phyloP scores from a whole-genome alignment of 1,284 basidiomycete genomes.

The Cutaneotrichosporon dermatis region DNA sequence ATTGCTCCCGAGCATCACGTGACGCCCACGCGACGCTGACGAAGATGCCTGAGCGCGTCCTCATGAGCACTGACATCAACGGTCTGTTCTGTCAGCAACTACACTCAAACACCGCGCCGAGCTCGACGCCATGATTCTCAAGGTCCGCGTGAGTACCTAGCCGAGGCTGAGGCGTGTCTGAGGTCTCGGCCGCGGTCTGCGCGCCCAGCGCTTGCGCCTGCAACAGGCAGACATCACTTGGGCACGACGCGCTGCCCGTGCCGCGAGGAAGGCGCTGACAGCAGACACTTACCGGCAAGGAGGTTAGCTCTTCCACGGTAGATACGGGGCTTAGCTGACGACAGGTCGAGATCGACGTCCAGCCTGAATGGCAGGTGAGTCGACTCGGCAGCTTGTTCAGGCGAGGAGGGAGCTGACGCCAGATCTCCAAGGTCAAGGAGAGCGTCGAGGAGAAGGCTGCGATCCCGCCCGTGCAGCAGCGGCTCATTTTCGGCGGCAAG shows the following conservation, averaged over 20 bases:
- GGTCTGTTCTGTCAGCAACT: background rate
- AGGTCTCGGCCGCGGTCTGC: no score
- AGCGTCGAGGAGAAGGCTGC: conserved; percentile 98
- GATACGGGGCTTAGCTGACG: no score
- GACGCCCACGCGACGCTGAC: background rate
- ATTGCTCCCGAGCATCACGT: background rate
- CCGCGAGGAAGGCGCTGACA: conserved; percentile 23
- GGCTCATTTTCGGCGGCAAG: conserved; percentile 89
- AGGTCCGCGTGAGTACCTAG: conserved; percentile 42
- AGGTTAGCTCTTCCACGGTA: no score
- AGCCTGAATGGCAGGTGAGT: conserved; percentile 78
- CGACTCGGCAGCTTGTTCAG: no score
- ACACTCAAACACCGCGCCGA: background rate
- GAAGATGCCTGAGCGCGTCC: no score
- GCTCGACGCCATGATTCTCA: conserved; percentile 41
- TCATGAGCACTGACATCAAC: background rate
- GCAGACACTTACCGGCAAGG: conserved; percentile 43
- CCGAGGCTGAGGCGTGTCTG: no score
- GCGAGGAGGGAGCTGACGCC: no score
- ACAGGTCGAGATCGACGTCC: conserved; percentile 80
- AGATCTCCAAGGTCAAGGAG: conserved; percentile 96
- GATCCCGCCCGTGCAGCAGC: conserved; percentile 94
- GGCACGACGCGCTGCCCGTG: no score
- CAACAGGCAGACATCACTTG: no score
- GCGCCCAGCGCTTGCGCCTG: no score